Evolutionary conservation across 2,329 filamentous ascomycete genomes (phyloP), one percentile per base, ranked within the genome.

Genomic region (Lachnellula cervina): DNA sequence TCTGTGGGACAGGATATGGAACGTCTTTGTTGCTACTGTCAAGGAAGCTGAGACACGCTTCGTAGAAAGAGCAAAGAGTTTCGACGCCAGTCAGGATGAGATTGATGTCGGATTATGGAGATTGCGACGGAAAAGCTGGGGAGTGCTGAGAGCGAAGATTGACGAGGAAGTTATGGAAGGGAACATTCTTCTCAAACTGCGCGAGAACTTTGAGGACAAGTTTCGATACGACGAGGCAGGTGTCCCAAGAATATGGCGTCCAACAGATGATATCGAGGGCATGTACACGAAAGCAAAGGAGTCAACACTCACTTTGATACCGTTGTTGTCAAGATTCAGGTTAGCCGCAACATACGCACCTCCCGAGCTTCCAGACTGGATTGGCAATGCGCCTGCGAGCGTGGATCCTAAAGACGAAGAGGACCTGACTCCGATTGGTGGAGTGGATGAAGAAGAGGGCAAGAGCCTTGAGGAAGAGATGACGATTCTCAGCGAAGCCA

Each of bases 161-260:
- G 93, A 97, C 37, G 94, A 99, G 69, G 94, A 99, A 73, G 90
- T 97, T 69, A 96, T 96, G 85, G 94, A 97, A 74, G 93, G 93
- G 66, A 99, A 97, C 69, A 85, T 99, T 52, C 77, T 97, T 35
- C 79, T 97, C 64, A 99, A 99, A 77, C 82, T 99, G 51, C 85
- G 94, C 37, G 94, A 99, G 73, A 97, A 97, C 76, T 99, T 99
- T 64, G 94, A 99, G 74, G 94, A 99, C 76, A 97, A 96, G 74
- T 99, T 99, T 81, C 87, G 94, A 61, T 99, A 99, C 67, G 94
- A 99, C 67, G 92, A 97, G 57, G 85, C 86, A 6, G 94, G 94
- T 25, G 94, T 99, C 4, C 94, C 94, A 5, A 83, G 94, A 57
- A 96, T 99, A 72, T 99, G 94, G 94, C 86, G 92, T 23, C 94